Percentiles rank a stretch among this genome's conserved stretches.
Conservation (phyloP, 1,139 yeast species). For the Tardiomyces blankii region DNA sequence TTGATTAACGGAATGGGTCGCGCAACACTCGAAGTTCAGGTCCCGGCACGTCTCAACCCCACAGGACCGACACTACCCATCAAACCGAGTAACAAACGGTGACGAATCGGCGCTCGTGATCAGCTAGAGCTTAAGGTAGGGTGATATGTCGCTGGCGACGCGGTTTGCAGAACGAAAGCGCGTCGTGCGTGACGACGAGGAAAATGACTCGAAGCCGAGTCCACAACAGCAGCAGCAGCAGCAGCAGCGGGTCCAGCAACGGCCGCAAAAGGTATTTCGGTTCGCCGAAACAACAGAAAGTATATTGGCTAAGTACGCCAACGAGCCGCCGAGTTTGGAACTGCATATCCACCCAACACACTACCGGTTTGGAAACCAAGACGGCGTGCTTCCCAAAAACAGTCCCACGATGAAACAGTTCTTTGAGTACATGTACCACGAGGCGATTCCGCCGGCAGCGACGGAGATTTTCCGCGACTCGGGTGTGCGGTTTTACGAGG, state of each 20-base stretch:
- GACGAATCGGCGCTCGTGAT: no score
- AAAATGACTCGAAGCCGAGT: constrained; percentile 5
- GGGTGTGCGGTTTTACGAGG: constrained; percentile 74
- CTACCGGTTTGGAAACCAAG: constrained; percentile 67
- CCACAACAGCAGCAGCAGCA: constrained; percentile 20
- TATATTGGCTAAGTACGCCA: constrained; percentile 65
- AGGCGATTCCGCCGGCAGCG: constrained; percentile 80
- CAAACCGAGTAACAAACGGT: no score
- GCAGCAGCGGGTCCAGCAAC: constrained; percentile 11
- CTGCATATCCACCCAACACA: constrained; percentile 88
- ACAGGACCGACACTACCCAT: no score
- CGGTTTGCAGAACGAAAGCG: constrained; percentile 18
- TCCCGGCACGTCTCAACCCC: no score
- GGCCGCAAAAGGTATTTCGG: constrained; percentile 7
- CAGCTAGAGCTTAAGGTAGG: no score
- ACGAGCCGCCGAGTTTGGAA: constrained; percentile 71
- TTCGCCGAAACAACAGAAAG: constrained; percentile 60
- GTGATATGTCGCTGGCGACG: constrained; percentile 4
- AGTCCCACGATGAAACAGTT: constrained; percentile 69
- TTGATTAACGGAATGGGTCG: no score
- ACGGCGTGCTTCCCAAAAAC: constrained; percentile 69
- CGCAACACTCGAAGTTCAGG: no score
- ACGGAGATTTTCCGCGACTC: constrained; percentile 84
- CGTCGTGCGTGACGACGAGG: constrained; percentile 20
- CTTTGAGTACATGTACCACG: constrained; percentile 64